A percentile compares a stretch with the other conserved stretches of the same genome.
Conservation (phyloP, 495 filamentous ascomycete species). For the Pseudevernia furfuracea region DNA sequence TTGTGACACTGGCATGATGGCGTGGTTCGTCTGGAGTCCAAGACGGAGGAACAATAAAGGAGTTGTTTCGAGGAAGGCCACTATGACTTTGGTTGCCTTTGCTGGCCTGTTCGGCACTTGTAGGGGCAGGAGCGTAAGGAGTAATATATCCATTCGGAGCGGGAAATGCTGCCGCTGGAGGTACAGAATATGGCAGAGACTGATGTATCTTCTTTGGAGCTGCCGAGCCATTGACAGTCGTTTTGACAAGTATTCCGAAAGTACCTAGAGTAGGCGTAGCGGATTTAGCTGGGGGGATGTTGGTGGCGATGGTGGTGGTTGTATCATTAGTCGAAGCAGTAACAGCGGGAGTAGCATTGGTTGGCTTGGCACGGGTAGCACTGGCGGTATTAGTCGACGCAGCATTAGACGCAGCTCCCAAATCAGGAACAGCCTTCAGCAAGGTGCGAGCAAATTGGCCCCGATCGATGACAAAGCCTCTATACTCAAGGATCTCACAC, state of each 20-base stretch:
- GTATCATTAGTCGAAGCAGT: background rate
- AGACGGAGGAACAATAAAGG: background rate
- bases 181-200: conserved; percentile 8
- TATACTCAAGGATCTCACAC: conserved; percentile 41
- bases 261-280: background rate
- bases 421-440: conserved; percentile 38
- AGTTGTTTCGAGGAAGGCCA: background rate
- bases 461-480: conserved; percentile 39
- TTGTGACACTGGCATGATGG: background rate
- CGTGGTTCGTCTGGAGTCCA: background rate
- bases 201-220: background rate
- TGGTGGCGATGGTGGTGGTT: background rate
- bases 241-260: background rate
- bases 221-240: background rate
- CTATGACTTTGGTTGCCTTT: background rate
- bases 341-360: background rate
- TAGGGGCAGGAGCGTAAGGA: conserved; percentile 3
- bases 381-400: background rate
- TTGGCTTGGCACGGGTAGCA: background rate
- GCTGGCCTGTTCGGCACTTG: background rate
- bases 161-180: background rate
- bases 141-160: background rate
- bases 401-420: conserved; percentile 8
- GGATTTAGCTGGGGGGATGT: conserved; percentile 3
- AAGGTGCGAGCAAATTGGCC: conserved; percentile 39